A percentile compares a stretch with the other conserved stretches of the same genome.
These are phyloP conservation scores for Parachaetomium inaequale DNA, from an alignment of 495 filamentous ascomycete species.

Conservation along the genomic window DNA sequence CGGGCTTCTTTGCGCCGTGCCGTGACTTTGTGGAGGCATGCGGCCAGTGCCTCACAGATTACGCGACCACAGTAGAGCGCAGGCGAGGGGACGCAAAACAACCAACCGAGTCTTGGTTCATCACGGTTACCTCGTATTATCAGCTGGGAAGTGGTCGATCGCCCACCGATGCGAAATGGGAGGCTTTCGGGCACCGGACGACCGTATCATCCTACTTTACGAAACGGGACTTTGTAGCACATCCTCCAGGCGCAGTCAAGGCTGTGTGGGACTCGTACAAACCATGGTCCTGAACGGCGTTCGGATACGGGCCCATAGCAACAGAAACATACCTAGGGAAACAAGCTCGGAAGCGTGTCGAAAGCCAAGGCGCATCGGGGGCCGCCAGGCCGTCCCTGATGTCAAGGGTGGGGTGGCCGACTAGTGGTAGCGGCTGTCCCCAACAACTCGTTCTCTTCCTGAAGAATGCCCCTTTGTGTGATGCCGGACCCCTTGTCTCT, in stretches of 20 bases:
- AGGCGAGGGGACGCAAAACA: neutral
- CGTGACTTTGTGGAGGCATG: slow-evolving; percentile 5
- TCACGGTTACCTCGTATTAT: slow-evolving; percentile 11
- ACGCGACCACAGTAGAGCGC: slow-evolving; percentile 10
- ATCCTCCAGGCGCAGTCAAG: neutral
- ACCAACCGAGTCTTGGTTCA: neutral
- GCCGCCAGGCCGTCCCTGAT: no score
- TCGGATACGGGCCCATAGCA: neutral
- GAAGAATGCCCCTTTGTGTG: no score
- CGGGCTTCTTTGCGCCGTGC: neutral
- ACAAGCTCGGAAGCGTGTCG: no score
- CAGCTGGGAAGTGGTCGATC: slow-evolving; percentile 9
- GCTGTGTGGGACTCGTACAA: neutral
- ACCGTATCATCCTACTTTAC: neutral
- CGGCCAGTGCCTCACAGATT: slow-evolving; percentile 2
- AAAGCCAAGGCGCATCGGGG: no score
- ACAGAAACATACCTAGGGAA: neutral
- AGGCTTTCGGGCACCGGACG: neutral
- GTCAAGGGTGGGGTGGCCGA: no score
- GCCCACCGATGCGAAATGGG: slow-evolving; percentile 3
- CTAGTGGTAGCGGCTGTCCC: no score
- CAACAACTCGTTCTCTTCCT: no score
- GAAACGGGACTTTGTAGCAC: neutral
- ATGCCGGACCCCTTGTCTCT: no score
- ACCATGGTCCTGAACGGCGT: neutral